phyloP scores from a whole-genome alignment of 164 flowering plant species.

The Tinospora cordifolia region DNA sequence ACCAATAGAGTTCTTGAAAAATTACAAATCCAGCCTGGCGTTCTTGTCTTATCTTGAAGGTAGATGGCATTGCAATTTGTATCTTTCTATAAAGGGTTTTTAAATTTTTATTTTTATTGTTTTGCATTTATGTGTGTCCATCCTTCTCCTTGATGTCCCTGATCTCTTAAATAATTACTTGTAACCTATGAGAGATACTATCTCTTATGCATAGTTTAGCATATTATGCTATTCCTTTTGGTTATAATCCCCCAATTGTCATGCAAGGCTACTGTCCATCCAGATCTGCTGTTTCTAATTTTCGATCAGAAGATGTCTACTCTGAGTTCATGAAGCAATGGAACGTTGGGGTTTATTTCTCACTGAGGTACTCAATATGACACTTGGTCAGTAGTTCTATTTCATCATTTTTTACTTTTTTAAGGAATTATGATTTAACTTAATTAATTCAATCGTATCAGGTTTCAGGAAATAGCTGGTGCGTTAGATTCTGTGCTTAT shows the following conservation, averaged over 20 bases:
- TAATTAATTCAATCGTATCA: conserved; percentile 24
- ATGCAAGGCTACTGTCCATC: conserved; percentile 85
- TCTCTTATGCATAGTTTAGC: conserved; percentile 1
- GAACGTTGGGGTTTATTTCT: conserved; percentile 92
- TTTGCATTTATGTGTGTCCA: too few relatives aligned
- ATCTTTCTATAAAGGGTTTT: too few relatives aligned
- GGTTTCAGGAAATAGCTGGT: conserved; percentile 97
- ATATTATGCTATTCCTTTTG: conserved; percentile 15
- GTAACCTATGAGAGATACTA: not conserved
- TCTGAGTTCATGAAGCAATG: conserved; percentile 88
- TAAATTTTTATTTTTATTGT: too few relatives aligned
- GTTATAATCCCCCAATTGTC: conserved; percentile 31
- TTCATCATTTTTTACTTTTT: conserved; percentile 6
- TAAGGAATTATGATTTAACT: conserved; percentile 1
- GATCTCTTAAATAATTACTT: not conserved
- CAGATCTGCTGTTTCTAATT: conserved; percentile 70
- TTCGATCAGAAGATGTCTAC: conserved; percentile 70
- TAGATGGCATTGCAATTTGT: conserved; percentile 17
- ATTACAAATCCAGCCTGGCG: conserved; percentile 77
- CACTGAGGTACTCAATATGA: conserved; percentile 56
- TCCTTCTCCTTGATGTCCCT: not conserved
- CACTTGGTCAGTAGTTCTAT: not conserved
- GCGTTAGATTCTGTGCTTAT: conserved; percentile 69
- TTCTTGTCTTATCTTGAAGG: conserved; percentile 89
- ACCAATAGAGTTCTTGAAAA: conserved; percentile 74